A percentile compares a stretch with the other conserved stretches of the same genome.
phyloP scores from a whole-genome alignment of 2,329 filamentous ascomycete species.

The Dactylellina leptospora region DNA sequence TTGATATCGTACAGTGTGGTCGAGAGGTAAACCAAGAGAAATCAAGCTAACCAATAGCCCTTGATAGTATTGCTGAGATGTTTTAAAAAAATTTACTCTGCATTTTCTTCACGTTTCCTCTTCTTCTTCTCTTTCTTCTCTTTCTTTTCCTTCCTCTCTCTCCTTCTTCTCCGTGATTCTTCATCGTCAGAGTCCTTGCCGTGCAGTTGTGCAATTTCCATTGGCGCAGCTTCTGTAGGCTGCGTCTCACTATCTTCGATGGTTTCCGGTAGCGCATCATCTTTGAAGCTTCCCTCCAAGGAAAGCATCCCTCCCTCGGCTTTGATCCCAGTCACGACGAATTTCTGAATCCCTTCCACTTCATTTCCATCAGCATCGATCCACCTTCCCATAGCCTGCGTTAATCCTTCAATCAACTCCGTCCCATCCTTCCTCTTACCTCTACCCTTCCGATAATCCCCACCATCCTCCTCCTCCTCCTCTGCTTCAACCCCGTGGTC shows the following conservation, averaged over 20 bases:
- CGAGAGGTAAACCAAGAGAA: no score
- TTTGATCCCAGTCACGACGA: slow-evolving; percentile 84
- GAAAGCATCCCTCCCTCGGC: slow-evolving; percentile 81
- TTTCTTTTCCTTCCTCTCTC: slow-evolving; percentile 53
- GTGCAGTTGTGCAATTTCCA: slow-evolving; percentile 30
- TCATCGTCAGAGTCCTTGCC: slow-evolving; percentile 39
- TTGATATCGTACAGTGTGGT: background rate
- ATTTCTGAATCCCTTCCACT: slow-evolving; percentile 75
- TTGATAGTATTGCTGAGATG: no score
- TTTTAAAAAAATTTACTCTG: slow-evolving; percentile 1
- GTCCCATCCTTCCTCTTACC: slow-evolving; percentile 19
- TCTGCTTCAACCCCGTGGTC: slow-evolving; percentile 39
- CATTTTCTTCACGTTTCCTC: slow-evolving; percentile 53
- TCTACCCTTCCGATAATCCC: slow-evolving; percentile 55
- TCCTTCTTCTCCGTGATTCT: slow-evolving; percentile 26
- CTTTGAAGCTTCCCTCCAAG: slow-evolving; percentile 86
- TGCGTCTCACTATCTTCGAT: slow-evolving; percentile 28
- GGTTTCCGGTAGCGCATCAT: slow-evolving; percentile 61
- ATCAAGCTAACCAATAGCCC: no score
- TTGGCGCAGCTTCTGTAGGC: background rate
- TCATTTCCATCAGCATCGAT: slow-evolving; percentile 74
- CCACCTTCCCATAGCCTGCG: slow-evolving; percentile 74
- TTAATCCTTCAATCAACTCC: slow-evolving; percentile 58
- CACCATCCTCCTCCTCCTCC: slow-evolving; percentile 42
- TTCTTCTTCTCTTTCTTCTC: slow-evolving; percentile 55